Evolutionary conservation across 306 rosid species (phyloP).

Genomic region (Cercis canadensis): DNA sequence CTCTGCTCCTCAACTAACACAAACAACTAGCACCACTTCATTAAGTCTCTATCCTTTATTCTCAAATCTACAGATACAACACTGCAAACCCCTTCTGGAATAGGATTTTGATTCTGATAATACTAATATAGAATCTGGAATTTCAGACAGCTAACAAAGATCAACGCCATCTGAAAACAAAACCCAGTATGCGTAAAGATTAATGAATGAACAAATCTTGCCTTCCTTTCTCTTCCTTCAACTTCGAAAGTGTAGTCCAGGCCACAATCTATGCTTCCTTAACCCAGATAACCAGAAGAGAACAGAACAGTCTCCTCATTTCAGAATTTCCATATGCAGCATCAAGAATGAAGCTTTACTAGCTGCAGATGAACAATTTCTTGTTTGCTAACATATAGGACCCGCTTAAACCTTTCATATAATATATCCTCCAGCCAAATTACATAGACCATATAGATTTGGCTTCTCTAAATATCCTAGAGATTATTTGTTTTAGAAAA

Average conservation of each 20-base stretch:
- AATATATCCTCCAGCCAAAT: constrained; percentile 26
- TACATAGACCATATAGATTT: constrained; percentile 39
- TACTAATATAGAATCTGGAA: constrained; percentile 32
- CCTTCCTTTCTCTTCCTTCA: constrained; percentile 31
- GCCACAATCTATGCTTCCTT: constrained; percentile 27
- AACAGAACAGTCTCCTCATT: constrained; percentile 39
- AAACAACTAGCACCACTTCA: constrained; percentile 41
- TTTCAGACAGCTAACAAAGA: constrained; percentile 36
- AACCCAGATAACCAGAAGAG: constrained; percentile 30
- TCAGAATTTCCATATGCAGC: constrained; percentile 31
- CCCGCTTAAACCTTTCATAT: constrained; percentile 7
- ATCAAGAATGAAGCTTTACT: constrained; percentile 8
- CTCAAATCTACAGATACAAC: constrained; percentile 44
- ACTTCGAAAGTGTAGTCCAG: constrained; percentile 26
- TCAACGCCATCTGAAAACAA: constrained; percentile 38
- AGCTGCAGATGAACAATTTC: constrained; percentile 18
- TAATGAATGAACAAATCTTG: constrained; percentile 23
- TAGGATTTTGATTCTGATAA: constrained; percentile 23
- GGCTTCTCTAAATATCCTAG: constrained; percentile 20
- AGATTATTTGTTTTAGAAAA: background rate
- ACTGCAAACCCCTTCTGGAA: constrained; percentile 38
- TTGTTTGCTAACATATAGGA: constrained; percentile 4
- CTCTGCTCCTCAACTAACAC: constrained; percentile 35
- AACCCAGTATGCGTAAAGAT: constrained; percentile 31
- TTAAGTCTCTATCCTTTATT: constrained; percentile 25